Percentiles rank a stretch among this genome's conserved stretches.
Conservation (phyloP, 2,329 filamentous ascomycete genomes). For the Colletotrichum sp. region DNA sequence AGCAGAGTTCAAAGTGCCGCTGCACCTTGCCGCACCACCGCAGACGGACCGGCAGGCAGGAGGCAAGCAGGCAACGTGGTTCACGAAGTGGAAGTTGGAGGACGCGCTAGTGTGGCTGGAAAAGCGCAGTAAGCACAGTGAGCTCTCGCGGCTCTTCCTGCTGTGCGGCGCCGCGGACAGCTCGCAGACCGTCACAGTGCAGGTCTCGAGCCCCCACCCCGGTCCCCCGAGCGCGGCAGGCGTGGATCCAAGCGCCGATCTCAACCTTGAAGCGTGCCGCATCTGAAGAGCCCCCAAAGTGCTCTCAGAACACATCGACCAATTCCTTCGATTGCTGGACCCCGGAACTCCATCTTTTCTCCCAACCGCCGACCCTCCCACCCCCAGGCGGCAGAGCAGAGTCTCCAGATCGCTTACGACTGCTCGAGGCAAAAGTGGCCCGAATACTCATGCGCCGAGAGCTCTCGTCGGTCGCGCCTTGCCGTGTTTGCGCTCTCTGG, state of each 20-base stretch:
- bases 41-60: not conserved
- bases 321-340: not conserved
- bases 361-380: not conserved
- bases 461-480: slow-evolving; percentile 1
- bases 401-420: slow-evolving; percentile 7
- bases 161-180: not conserved
- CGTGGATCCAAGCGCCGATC: slow-evolving; percentile 19
- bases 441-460: slow-evolving; percentile 16
- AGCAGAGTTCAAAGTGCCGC: not conserved
- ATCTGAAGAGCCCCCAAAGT: not conserved
- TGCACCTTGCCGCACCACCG: not conserved
- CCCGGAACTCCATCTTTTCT: not conserved
- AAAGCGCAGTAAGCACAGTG: not conserved
- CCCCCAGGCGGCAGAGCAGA: not conserved
- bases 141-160: not conserved
- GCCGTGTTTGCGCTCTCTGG: not conserved
- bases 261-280: slow-evolving; percentile 6
- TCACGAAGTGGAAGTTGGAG: not conserved
- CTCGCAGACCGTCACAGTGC: not conserved
- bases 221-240: slow-evolving; percentile 3
- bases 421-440: not conserved
- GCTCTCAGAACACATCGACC: not conserved
- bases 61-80: not conserved
- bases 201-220: not conserved
- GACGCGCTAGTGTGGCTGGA: not conserved